Evolutionary conservation across 2,329 filamentous ascomycete species (phyloP), one percentile per base, ranked within the genome.

Genomic region (Sporothrix phasma): DNA sequence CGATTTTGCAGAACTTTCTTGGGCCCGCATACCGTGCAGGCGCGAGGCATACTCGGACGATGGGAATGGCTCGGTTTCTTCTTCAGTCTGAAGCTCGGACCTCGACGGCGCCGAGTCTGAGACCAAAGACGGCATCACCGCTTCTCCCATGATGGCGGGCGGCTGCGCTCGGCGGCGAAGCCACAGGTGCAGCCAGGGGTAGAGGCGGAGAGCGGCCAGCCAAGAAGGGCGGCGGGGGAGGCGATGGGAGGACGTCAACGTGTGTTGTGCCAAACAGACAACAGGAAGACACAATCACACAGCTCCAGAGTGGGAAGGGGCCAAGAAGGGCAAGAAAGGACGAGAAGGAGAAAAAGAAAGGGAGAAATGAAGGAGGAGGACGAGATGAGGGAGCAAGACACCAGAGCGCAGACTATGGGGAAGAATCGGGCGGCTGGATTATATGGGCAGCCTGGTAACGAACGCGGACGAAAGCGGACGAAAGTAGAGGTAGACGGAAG

Each of bases 21-120:
- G 78, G 64, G 80, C 76, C 54, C 77, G 75, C 63, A 82, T 74
- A 69, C 71, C 74, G 65, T 74, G 76, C 65, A 83, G 73, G 19
- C 81, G 80, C 29, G 78, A 74, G 60, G 82, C 78, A 67, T 84
- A 78, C 72, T 85, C 81, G 59, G 80, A 79, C 67, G 83, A 77
- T 10, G 82, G 82, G 69, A 84, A 83, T 10, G 82, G 81, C 73
- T 85, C 81, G 54, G 83, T 85, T 73, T 77, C 80, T 74, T 84
- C 81, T 72, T 79, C 76, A 29, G 76, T 76, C 59, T 73, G 71
- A 68, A 73, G 67, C 24, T 68, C 65, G 26, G 73, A 70, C 56
- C 31, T 46, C 11, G 34, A 37, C 11, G 34, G n/a, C n/a, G n/a
- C n/a, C n/a, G n/a, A n/a, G n/a, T n/a, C n/a, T n/a, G n/a, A n/a